Percentiles rank a stretch among this genome's conserved stretches.
These are phyloP conservation scores for Volvox carteri DNA, from an alignment of 163 green algal genomes.

Conservation along the genomic window DNA sequence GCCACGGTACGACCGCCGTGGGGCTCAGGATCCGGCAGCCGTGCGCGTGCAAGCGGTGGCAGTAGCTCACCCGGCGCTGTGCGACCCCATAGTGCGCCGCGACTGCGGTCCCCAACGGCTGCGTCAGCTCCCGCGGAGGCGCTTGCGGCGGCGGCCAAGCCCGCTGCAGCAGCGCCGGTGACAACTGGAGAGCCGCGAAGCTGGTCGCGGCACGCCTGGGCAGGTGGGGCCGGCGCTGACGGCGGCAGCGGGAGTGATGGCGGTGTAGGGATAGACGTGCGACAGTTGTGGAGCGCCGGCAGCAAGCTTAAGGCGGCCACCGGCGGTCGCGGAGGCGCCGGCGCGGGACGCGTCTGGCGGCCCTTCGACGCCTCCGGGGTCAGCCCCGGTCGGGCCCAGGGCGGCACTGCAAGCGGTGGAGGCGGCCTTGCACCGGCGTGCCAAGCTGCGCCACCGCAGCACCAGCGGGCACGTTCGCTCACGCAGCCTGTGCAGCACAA, in stretches of 20 bases:
- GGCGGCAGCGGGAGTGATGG: not conserved
- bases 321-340: not conserved
- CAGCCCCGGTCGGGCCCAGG: not conserved
- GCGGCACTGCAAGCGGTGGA: not conserved
- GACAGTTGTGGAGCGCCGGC: slow-evolving; percentile 31
- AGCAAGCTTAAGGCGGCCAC: not conserved
- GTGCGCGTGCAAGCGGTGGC: not conserved
- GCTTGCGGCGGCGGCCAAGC: not conserved
- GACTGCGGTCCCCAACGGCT: not conserved
- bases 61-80: not conserved
- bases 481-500: not conserved
- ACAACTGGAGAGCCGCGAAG: not conserved
- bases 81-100: not conserved
- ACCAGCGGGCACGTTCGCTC: not conserved
- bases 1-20: not conserved
- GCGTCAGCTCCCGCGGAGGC: not conserved
- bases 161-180: not conserved
- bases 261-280: not conserved
- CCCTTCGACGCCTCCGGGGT: not conserved
- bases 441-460: not conserved
- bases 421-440: not conserved
- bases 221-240: not conserved
- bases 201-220: not conserved
- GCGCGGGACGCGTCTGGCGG: not conserved
- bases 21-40: not conserved